Percentiles rank a stretch among this genome's conserved stretches.
These are phyloP conservation scores for Septoria linicola DNA, from an alignment of 2,329 filamentous ascomycete genomes.

Conservation along the genomic window DNA sequence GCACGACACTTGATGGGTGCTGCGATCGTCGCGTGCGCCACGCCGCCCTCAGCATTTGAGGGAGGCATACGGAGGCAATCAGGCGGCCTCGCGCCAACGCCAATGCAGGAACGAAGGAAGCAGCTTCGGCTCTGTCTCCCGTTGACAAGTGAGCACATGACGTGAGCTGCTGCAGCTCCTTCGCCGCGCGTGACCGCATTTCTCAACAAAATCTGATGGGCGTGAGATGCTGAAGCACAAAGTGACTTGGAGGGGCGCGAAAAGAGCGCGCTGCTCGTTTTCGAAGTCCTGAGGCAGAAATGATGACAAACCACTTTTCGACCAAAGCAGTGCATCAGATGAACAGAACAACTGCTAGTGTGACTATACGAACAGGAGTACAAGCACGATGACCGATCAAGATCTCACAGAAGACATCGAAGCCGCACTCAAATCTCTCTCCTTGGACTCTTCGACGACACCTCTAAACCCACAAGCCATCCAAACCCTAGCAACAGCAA, in stretches of 20 bases:
- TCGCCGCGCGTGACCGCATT: background rate
- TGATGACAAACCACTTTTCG: too few relatives aligned
- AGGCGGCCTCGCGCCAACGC: background rate
- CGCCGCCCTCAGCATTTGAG: conserved; percentile 4
- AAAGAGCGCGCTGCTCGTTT: too few relatives aligned
- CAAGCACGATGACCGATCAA: conserved; percentile 1
- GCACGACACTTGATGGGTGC: too few relatives aligned
- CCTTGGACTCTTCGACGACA: background rate
- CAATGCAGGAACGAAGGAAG: conserved; percentile 5
- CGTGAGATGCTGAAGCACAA: background rate
- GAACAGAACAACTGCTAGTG: too few relatives aligned
- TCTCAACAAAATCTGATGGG: background rate
- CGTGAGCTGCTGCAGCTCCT: background rate
- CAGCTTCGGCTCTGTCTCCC: conserved; percentile 4
- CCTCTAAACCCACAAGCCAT: conserved; percentile 8
- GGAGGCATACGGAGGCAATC: conserved; percentile 1
- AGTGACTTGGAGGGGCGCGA: too few relatives aligned
- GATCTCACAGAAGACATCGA: background rate
- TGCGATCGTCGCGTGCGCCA: background rate
- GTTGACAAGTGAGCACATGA: conserved; percentile 8
- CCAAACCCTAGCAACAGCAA: conserved; percentile 25
- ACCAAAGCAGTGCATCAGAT: too few relatives aligned
- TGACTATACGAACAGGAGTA: too few relatives aligned
- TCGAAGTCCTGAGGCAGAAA: too few relatives aligned
- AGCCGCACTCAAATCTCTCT: background rate